These are phyloP conservation scores for Penicillium cataractarum DNA, from an alignment of 495 filamentous ascomycete species.

Conservation along the genomic window DNA sequence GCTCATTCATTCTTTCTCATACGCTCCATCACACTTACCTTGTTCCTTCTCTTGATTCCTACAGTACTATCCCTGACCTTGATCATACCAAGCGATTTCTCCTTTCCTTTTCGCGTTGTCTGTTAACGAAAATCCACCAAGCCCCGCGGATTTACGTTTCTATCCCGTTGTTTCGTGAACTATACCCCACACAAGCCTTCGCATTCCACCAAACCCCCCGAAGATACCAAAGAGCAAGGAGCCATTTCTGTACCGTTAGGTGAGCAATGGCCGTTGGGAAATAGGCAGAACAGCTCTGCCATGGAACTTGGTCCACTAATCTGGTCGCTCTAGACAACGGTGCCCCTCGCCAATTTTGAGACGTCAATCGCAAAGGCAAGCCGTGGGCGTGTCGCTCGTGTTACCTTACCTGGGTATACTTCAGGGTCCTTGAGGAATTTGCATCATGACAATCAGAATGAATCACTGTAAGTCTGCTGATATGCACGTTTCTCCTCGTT, in stretches of 20 bases:
- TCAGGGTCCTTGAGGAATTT: conserved; percentile 30
- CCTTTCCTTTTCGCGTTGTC: background rate
- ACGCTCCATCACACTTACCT: background rate
- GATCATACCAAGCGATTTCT: background rate
- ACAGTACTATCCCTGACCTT: background rate
- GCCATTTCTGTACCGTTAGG: background rate
- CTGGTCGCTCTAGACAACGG: conserved; percentile 19
- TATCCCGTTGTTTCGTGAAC: conserved; percentile 3
- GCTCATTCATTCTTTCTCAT: background rate
- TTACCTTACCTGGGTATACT: conserved; percentile 22
- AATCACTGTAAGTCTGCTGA: conserved; percentile 29
- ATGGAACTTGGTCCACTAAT: conserved; percentile 24
- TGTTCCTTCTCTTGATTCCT: background rate
- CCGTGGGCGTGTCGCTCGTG: conserved; percentile 25
- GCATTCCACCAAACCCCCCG: no score
- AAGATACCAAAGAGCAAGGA: background rate
- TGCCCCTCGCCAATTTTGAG: conserved; percentile 13
- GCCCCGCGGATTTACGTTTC: background rate
- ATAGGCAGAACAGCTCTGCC: background rate
- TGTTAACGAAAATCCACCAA: background rate
- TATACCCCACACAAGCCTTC: background rate
- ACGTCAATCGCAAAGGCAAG: conserved; percentile 22
- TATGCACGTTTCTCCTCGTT: background rate
- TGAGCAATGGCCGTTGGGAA: conserved; percentile 8
- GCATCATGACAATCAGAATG: conserved; percentile 32